Conservation (phyloP, 305 asterid species). For the Rubia occidens region DNA sequence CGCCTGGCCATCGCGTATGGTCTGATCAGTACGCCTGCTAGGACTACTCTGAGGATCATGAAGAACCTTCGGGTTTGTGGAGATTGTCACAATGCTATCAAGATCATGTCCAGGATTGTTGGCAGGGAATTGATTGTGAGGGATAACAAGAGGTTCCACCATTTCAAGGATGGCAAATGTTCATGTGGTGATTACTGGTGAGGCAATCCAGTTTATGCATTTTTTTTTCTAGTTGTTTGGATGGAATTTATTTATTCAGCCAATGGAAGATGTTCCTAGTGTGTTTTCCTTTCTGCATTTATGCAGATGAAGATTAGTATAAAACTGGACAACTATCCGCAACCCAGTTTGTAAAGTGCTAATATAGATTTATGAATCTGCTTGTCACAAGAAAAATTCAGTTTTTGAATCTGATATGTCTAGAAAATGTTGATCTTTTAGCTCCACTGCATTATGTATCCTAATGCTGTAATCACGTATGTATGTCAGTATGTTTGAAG, state of each 20-base stretch:
- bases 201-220: background rate
- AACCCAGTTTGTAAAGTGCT: conserved; percentile 1
- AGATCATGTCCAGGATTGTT: conserved; percentile 91
- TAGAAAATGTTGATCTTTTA: background rate
- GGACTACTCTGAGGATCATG: conserved; percentile 73
- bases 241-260: background rate
- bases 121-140: conserved; percentile 90
- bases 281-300: background rate
- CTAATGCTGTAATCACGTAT: too few relatives aligned
- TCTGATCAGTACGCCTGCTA: conserved; percentile 78
- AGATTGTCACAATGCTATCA: conserved; percentile 92
- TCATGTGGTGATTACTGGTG: conserved; percentile 94
- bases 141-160: conserved; percentile 87
- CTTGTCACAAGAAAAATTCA: background rate
- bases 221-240: background rate
- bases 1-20: conserved; percentile 89
- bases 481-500: background rate
- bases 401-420: background rate
- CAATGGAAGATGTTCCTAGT: conserved; percentile 4
- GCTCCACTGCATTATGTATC: background rate
- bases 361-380: background rate
- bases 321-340: background rate
- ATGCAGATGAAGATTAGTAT: background rate
- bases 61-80: conserved; percentile 86
- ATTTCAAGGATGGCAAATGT: conserved; percentile 88